A percentile compares a stretch with the other conserved stretches of the same genome.
phyloP scores from a whole-genome alignment of 306 rosid species.

The Sicyos baderoa region DNA sequence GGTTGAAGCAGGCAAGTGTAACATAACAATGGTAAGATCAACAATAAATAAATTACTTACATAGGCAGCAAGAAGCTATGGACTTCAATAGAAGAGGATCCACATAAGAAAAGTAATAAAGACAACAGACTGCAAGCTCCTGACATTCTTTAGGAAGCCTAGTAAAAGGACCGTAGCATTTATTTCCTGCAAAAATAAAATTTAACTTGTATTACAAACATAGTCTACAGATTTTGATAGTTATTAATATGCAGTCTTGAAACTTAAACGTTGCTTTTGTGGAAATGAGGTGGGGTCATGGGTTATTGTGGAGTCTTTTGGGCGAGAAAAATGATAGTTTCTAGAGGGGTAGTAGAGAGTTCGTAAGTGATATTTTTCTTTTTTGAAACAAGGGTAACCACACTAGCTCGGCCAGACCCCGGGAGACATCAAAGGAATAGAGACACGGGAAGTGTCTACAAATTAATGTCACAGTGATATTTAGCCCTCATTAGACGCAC shows the following conservation, averaged over 20 bases:
- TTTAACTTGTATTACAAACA: neutral
- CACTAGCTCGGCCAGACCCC: too few species aligned
- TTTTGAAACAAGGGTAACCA: too few species aligned
- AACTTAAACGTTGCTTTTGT: neutral
- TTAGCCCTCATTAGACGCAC: too few species aligned
- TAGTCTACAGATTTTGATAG: neutral
- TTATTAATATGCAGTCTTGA: neutral
- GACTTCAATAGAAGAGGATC: conserved; percentile 50
- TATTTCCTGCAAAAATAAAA: conserved; percentile 39
- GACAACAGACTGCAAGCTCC: conserved; percentile 64
- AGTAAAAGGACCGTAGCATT: conserved; percentile 59
- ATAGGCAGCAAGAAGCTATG: conserved; percentile 60
- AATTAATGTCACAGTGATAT: too few species aligned
- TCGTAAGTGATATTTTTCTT: too few species aligned
- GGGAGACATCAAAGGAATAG: too few species aligned
- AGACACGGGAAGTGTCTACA: too few species aligned
- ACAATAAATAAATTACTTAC: conserved; percentile 38
- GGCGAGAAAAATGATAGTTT: too few species aligned
- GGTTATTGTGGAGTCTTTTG: too few species aligned
- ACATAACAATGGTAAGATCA: neutral
- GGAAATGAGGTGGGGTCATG: too few species aligned
- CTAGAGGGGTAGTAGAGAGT: too few species aligned
- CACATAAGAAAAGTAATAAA: conserved; percentile 59
- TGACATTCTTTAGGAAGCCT: conserved; percentile 67
- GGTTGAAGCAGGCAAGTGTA: neutral